Percentiles rank a stretch among this genome's conserved stretches.
Evolutionary conservation across 140 eudicot genomes (phyloP).

Genomic region (Stevia rebaudiana): DNA sequence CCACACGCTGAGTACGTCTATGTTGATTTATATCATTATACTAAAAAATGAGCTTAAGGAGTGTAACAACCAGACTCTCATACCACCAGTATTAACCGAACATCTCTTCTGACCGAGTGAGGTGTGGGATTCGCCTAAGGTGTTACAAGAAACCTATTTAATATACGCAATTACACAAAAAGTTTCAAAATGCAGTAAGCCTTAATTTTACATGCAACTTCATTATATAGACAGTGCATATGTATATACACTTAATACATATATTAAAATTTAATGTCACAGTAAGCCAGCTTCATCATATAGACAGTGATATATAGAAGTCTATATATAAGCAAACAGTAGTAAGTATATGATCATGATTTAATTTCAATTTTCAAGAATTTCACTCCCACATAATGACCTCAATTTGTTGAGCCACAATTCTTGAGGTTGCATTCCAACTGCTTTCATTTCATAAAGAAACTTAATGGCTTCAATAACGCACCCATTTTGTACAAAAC

Average conservation of each 20-base stretch:
- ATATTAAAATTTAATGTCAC: background rate
- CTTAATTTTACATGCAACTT: constrained; percentile 1
- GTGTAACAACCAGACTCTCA: too few relatives aligned
- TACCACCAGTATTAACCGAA: too few relatives aligned
- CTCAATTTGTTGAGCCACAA: constrained; percentile 46
- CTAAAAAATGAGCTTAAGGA: too few relatives aligned
- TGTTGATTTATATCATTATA: too few relatives aligned
- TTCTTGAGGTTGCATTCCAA: constrained; percentile 54
- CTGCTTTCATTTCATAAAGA: constrained; percentile 63
- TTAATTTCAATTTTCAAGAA: constrained; percentile 27
- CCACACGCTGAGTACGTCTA: too few relatives aligned
- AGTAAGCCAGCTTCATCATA: background rate
- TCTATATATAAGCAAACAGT: background rate
- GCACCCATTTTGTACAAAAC: constrained; percentile 50
- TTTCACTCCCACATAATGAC: constrained; percentile 44
- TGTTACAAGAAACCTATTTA: too few relatives aligned
- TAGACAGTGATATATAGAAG: background rate
- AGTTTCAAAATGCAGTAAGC: background rate
- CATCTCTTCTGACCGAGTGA: too few relatives aligned
- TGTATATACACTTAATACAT: background rate
- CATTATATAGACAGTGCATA: background rate
- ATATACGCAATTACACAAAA: background rate
- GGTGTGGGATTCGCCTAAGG: too few relatives aligned
- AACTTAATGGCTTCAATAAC: constrained; percentile 54
- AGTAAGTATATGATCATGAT: background rate